Evolutionary conservation across 768 basidiomycete species (phyloP).

Genomic region (Mycena sanguinolenta): DNA sequence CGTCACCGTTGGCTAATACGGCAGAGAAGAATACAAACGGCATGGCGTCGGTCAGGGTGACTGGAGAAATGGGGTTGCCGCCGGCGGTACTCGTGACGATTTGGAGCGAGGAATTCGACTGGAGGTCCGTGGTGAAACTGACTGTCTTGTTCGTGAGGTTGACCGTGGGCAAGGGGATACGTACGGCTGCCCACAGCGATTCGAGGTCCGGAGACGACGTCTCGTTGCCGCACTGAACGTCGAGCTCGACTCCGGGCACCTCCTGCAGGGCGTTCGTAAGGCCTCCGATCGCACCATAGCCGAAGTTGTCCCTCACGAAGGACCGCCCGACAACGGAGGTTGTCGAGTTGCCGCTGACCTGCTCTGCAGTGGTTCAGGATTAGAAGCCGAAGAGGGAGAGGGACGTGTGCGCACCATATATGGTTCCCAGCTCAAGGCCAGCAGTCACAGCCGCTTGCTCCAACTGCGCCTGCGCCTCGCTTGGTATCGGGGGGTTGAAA

Average conservation of each 20-base stretch:
- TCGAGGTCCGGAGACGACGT: not conserved
- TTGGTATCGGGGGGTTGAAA: slow-evolving; percentile 7
- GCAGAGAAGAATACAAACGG: too few species aligned
- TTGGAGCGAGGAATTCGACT: not conserved
- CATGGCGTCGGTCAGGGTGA: too few species aligned
- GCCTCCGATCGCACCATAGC: not conserved
- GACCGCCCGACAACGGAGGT: not conserved
- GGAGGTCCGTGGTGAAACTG: not conserved
- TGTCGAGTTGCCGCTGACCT: not conserved
- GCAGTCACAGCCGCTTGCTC: slow-evolving; percentile 3
- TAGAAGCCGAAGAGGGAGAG: not conserved
- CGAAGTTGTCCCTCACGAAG: not conserved
- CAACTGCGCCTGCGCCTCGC: slow-evolving; percentile 11
- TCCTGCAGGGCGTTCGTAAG: not conserved
- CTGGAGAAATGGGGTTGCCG: too few species aligned
- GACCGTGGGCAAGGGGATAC: not conserved
- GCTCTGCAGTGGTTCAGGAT: not conserved
- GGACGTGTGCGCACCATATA: slow-evolving; percentile 10
- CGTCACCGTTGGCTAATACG: not conserved
- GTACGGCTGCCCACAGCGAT: not conserved
- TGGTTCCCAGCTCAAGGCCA: slow-evolving; percentile 4
- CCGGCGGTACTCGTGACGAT: too few species aligned
- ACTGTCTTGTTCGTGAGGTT: not conserved
- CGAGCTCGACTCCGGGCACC: not conserved
- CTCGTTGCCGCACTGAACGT: not conserved